Base-by-base conservation (phyloP, 164 flowering plant species). In the Chloranthus sessilifolius region DNA sequence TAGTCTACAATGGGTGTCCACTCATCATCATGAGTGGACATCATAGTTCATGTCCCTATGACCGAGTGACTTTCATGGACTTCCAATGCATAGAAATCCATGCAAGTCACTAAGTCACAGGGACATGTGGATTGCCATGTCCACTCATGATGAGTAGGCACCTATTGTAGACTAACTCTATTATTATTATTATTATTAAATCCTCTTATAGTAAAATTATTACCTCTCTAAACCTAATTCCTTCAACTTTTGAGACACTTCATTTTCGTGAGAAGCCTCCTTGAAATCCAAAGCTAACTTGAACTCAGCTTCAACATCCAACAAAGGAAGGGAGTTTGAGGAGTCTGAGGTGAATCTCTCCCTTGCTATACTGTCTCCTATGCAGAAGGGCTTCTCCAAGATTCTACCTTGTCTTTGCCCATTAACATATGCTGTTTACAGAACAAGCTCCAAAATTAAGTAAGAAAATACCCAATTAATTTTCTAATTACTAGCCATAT, bases 381-480 rank as follows among this genome's bases (percentile, higher is more conserved):
- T 58, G 47, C 58, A 10, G 56, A 92, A 92, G 16, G 95, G 78
- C 74, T 74, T 79, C 56, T 92, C 99, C 79, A 78, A 63, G 10
- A 92, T 43, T 61, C 63, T 75, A 47, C 99, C 99, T 79, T 78
- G 81, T 56, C 99, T 80, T 66, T 81, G 79, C 29, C 99, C 99
- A 64, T 92, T 92, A 11, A 84, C 97, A 59, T 86, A 92, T 43
- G 95, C 99, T 92, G 79, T n/a, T 22, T 24, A 5, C 12, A 20
- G 25, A n/a, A 44, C 10, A 33, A 34, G 29, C 14, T 36, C 22
- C 4, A 46, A 23, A 16, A 27, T 7, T 23, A 19, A 25, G 7
- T 20, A 21, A 12, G 2, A n/a, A 43, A 43, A 44, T 14, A 25
- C 26, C n/a, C n/a, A n/a, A n/a, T n/a, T n/a, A n/a, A n/a, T n/a